A percentile compares a stretch with the other conserved stretches of the same genome.
Evolutionary conservation across 768 basidiomycete genomes (phyloP).

Genomic region (Mycena albidolilacea): DNA sequence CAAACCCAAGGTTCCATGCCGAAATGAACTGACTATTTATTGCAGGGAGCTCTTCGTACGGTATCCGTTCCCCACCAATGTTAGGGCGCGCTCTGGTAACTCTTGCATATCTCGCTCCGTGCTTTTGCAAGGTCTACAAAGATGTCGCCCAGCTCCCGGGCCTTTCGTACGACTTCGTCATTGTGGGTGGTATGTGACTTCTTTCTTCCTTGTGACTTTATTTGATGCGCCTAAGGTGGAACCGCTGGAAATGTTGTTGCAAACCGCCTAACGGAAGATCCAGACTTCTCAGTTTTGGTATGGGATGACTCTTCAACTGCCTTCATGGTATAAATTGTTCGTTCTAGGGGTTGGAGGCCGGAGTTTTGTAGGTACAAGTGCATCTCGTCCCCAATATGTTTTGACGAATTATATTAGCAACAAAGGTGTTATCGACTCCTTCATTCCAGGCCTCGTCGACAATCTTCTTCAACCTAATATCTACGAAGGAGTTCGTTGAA

Average conservation of each 20-base stretch:
- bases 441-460: neutral
- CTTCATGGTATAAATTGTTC: neutral
- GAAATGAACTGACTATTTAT: neutral
- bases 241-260: conserved; percentile 30
- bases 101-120: neutral
- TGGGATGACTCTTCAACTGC: too few relatives aligned
- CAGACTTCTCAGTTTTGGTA: conserved; percentile 21
- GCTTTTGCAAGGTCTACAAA: neutral
- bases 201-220: neutral
- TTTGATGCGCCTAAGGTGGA: conserved; percentile 10
- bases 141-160: neutral
- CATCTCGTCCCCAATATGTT: neutral
- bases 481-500: neutral
- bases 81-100: neutral
- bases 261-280: conserved; percentile 28
- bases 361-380: neutral
- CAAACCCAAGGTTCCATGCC: neutral
- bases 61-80: neutral
- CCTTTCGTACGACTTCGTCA: neutral
- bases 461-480: conserved; percentile 1
- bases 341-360: neutral
- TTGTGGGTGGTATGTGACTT: neutral
- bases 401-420: neutral
- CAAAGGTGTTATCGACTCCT: neutral
- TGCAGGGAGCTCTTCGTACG: neutral